Conservation (phyloP, 1,139 yeast species). For the Pichia sp. region DNA sequence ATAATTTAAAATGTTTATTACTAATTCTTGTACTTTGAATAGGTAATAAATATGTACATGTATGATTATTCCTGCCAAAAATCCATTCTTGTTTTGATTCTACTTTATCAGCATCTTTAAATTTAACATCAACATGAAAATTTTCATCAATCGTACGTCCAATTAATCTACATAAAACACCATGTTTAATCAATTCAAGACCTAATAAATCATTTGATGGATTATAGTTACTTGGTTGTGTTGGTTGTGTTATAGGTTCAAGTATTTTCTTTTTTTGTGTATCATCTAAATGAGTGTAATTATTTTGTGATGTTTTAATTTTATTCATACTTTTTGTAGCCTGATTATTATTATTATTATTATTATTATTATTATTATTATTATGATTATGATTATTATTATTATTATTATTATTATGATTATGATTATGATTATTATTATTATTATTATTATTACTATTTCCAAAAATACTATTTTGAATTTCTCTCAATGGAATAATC, state of each 20-base stretch:
- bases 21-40: slow-evolving; percentile 66
- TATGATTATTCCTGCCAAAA: slow-evolving; percentile 61
- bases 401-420: too few species aligned
- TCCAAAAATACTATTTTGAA: neutral
- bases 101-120: slow-evolving; percentile 23
- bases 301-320: neutral
- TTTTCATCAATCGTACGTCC: slow-evolving; percentile 41
- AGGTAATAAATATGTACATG: slow-evolving; percentile 56
- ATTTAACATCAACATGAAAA: slow-evolving; percentile 28
- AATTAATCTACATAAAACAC: slow-evolving; percentile 48
- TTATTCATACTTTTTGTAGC: too few species aligned
- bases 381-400: too few species aligned
- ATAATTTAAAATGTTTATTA: slow-evolving; percentile 68
- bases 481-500: neutral
- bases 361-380: too few species aligned
- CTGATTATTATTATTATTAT: too few species aligned
- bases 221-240: slow-evolving; percentile 44
- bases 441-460: neutral
- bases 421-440: too few species aligned
- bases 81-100: slow-evolving; percentile 51
- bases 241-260: slow-evolving; percentile 54
- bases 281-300: too few species aligned
- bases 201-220: slow-evolving; percentile 34
- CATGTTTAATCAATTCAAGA: slow-evolving; percentile 33
- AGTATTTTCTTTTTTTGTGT: slow-evolving; percentile 38